Evolutionary conservation across 179 eudicot species (phyloP), one percentile per base, ranked within the genome.

Genomic region (Vitellaria paradoxa): DNA sequence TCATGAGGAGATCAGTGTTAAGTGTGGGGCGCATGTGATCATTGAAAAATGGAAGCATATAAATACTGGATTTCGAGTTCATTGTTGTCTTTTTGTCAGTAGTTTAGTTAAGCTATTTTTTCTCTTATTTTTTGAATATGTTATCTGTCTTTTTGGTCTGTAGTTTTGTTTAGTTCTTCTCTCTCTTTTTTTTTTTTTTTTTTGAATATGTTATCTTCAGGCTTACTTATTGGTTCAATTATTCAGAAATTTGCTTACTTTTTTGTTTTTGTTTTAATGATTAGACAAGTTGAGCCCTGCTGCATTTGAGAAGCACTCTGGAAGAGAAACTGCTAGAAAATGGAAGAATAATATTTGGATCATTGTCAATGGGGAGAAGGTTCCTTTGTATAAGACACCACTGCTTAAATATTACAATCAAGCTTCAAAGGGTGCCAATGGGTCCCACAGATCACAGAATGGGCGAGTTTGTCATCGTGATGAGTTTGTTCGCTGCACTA

Each of bases 231-330:
- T 65, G 3, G 18, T 2, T 13, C 4, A 0, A 18, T 12, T 65
- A 65, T 30, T 65, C 9, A 26, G 13, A 53, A 12, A 17, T 67
- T 46, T 68, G 37, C 68, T 52, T 12, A 6, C 42, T 71, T 49
- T 40, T 59, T 37, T 60, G 40, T 52, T 42, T 9, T 70, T 40
- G n/a, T 17, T 75, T 70, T 69, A 64, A 69, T 79, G 26, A 70
- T 14, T 66, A 91, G 96, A 84, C 49, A 88, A 85, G 73, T 64
- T 91, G 70, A 87, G 83, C 77, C 96, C 96, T 24, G 81, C 93
- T 80, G 96, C 96, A 75, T 91, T 91, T 79, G 96, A 89, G 85
- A 91, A 89, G 81, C 96, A 91, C 81, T 88, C 93, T 9, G 93
- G 90, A n/a, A 85, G 88, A 83, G 96, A 89, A 81, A 84, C 84